Evolutionary conservation across 1,284 basidiomycete species (phyloP), one percentile per base, ranked within the genome.

Genomic region (Vanrija sp.): DNA sequence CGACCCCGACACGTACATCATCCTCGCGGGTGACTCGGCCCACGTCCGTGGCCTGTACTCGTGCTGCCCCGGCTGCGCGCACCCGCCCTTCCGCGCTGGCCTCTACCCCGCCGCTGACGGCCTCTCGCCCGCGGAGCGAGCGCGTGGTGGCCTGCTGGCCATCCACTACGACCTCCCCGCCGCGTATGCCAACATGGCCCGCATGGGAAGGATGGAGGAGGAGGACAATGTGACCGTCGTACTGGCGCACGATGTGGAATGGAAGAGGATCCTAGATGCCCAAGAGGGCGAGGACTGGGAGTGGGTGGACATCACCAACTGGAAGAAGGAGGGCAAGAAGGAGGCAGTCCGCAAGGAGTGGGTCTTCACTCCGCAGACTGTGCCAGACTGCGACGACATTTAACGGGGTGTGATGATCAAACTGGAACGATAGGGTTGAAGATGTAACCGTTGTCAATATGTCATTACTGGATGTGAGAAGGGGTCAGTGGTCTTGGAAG

Each of bases 181-280:
- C 5, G 60, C 60, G 38, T 57, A 58, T 42, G 28, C 29, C 25
- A 61, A 57, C 46, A 58, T 61, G 60, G 56, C 56, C 1, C 46
- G 54, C 16, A 61, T 61, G 56, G 56, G 52, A 0, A 47, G 60
- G 29, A 61, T 61, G 60, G 60, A 61, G 53, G 51, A 61, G 45
- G 60, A 61, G 47, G 53, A 58, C 38, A 42, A 39, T n/a, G 53
- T 61, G 2, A 39, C 43, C 3, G 56, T 58, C 29, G 42, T 61
- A 5, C 54, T 61, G 15, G 60, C 49, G 15, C 60, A 61, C 50
- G 60, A 61, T 23, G 23, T 61, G 34, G 60, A 61, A 47, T 61
- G 55, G 56, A 45, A 61, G 57, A 53, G 46, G 38, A 53, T 61
- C 18, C 48, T 61, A 8, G 26, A 57, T 21, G 21, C 16, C 3